These are phyloP conservation scores for Suillus decipiens DNA, from an alignment of 768 basidiomycete genomes.

Conservation along the genomic window DNA sequence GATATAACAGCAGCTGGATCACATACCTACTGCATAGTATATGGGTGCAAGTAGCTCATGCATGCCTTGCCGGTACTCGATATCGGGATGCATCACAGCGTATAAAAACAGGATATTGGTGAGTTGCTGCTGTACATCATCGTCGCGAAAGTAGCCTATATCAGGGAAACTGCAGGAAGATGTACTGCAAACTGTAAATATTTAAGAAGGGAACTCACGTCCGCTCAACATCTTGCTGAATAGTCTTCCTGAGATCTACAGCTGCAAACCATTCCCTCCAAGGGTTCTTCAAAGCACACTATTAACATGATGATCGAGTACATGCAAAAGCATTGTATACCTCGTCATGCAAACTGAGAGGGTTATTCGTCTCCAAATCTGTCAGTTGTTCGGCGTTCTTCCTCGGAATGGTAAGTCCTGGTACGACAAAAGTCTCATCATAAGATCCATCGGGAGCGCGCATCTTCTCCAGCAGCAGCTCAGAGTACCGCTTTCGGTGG, in stretches of 20 bases:
- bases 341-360: slow-evolving; percentile 77
- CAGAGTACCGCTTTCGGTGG: slow-evolving; percentile 57
- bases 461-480: slow-evolving; percentile 66
- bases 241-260: slow-evolving; percentile 85
- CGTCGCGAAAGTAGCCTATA: slow-evolving; percentile 82
- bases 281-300: slow-evolving; percentile 61
- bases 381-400: slow-evolving; percentile 30
- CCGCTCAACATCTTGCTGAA: slow-evolving; percentile 92
- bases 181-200: slow-evolving; percentile 3
- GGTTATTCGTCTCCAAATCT: slow-evolving; percentile 75
- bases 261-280: slow-evolving; percentile 95
- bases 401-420: slow-evolving; percentile 45
- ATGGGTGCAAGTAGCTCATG: slow-evolving; percentile 93
- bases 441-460: slow-evolving; percentile 86
- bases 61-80: slow-evolving; percentile 99
- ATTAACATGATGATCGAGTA: background rate
- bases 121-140: slow-evolving; percentile 73
- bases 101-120: slow-evolving; percentile 89
- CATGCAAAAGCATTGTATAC: slow-evolving; percentile 34
- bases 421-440: slow-evolving; percentile 63
- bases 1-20: background rate
- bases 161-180: slow-evolving; percentile 85
- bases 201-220: slow-evolving; percentile 60
- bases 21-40: slow-evolving; percentile 58
- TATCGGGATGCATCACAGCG: slow-evolving; percentile 71